phyloP scores from a whole-genome alignment of 108 stramenopile genomes.

The Cyclotella cryptica region DNA sequence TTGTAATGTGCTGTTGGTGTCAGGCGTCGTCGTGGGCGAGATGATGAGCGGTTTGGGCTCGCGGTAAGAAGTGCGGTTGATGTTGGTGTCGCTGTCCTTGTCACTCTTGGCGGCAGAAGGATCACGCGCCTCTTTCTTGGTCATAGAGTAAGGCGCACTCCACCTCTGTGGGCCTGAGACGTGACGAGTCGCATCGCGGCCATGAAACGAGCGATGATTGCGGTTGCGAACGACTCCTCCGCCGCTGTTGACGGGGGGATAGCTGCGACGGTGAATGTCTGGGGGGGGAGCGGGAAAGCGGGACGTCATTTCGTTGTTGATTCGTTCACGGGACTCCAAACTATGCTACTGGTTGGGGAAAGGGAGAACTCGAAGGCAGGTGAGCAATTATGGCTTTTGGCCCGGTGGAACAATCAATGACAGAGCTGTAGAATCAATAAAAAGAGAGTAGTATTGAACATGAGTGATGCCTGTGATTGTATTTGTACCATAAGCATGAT shows the following conservation, averaged over 20 bases:
- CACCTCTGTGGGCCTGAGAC: not conserved
- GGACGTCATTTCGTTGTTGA: no score
- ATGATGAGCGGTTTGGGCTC: not conserved
- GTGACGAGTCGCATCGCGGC: not conserved
- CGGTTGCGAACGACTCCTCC: slow-evolving; percentile 12
- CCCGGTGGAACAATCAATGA: no score
- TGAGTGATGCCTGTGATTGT: no score
- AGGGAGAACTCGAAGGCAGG: no score
- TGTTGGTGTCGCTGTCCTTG: not conserved
- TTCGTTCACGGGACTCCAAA: no score
- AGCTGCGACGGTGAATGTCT: no score
- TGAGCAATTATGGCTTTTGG: no score
- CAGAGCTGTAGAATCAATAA: no score
- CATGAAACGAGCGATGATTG: not conserved
- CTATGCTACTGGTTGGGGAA: no score
- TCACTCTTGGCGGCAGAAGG: not conserved
- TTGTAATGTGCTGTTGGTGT: not conserved
- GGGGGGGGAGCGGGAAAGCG: no score
- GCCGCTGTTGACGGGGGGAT: not conserved
- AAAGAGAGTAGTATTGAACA: no score
- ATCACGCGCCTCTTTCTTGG: not conserved
- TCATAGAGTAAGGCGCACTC: not conserved
- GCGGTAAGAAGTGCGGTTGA: not conserved
- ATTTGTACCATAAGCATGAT: no score
- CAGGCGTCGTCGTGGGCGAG: not conserved